A percentile compares a stretch with the other conserved stretches of the same genome.
phyloP scores from a whole-genome alignment of 306 rosid genomes.

The Lupinus albus region DNA sequence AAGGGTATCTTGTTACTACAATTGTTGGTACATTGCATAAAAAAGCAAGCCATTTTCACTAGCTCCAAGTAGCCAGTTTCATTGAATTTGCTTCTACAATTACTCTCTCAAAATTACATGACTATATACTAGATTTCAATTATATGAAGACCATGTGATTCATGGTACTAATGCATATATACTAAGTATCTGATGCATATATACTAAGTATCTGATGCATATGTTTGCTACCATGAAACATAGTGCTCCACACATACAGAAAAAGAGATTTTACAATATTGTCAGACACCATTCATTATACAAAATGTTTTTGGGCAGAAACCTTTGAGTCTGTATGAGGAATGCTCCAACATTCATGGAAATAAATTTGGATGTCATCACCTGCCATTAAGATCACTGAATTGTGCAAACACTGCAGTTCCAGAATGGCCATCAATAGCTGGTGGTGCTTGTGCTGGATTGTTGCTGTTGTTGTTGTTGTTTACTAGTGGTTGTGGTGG shows the following conservation, averaged over 20 bases:
- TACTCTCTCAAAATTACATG: slow-evolving; percentile 35
- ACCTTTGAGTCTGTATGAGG: slow-evolving; percentile 28
- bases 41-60: slow-evolving; percentile 13
- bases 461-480: slow-evolving; percentile 31
- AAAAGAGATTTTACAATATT: neutral
- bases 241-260: slow-evolving; percentile 16
- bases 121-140: slow-evolving; percentile 34
- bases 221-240: slow-evolving; percentile 28
- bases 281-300: slow-evolving; percentile 21
- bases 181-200: slow-evolving; percentile 13
- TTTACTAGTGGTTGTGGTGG: slow-evolving; percentile 35
- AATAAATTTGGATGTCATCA: slow-evolving; percentile 42
- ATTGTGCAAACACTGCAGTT: slow-evolving; percentile 69
- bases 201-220: slow-evolving; percentile 22
- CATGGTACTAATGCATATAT: slow-evolving; percentile 43
- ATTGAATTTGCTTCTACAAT: slow-evolving; percentile 31
- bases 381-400: slow-evolving; percentile 71
- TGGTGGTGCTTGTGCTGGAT: slow-evolving; percentile 36
- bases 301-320: slow-evolving; percentile 1
- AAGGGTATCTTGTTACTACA: neutral
- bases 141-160: slow-evolving; percentile 43
- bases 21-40: neutral
- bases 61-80: slow-evolving; percentile 12
- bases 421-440: slow-evolving; percentile 69
- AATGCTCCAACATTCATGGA: neutral